Percentiles rank a stretch among this genome's conserved stretches.
phyloP scores from a whole-genome alignment of 768 basidiomycete genomes.

The Trametopsis cervina region DNA sequence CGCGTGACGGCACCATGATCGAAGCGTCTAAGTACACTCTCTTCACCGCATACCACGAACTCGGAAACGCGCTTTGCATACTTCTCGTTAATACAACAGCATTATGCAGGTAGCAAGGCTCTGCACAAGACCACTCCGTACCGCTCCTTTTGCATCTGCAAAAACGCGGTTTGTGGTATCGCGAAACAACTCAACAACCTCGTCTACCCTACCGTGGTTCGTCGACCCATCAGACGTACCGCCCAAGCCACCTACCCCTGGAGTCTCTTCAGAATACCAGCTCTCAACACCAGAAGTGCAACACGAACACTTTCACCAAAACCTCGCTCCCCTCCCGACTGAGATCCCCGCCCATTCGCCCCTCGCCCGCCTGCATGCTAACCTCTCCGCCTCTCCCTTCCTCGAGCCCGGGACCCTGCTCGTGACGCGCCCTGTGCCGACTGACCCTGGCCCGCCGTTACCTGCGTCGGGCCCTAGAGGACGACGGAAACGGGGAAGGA shows the following conservation, averaged over 20 bases:
- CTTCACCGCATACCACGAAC: too few relatives aligned
- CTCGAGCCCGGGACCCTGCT: constrained; percentile 54
- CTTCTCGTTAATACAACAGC: too few relatives aligned
- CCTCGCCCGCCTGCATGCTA: constrained; percentile 40
- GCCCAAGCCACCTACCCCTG: background rate
- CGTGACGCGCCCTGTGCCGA: constrained; percentile 44
- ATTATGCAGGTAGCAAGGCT: too few relatives aligned
- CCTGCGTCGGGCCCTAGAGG: constrained; percentile 55
- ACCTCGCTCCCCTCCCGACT: constrained; percentile 37
- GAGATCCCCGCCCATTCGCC: constrained; percentile 46
- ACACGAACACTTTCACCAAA: constrained; percentile 19
- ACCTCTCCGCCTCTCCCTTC: constrained; percentile 57
- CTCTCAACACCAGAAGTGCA: constrained; percentile 11
- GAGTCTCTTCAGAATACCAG: constrained; percentile 19
- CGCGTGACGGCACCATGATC: too few relatives aligned
- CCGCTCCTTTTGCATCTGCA: too few relatives aligned
- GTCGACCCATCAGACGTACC: constrained; percentile 38
- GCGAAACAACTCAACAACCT: too few relatives aligned
- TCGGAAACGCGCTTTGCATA: too few relatives aligned
- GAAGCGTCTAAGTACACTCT: too few relatives aligned
- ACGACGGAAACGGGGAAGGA: constrained; percentile 55
- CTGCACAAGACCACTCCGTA: too few relatives aligned
- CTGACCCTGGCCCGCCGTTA: constrained; percentile 52
- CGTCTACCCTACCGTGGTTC: constrained; percentile 54
- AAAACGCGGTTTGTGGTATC: too few relatives aligned